Evolutionary conservation across 2,329 filamentous ascomycete genomes (phyloP).

Genomic region (Fusarium tjaetaba): DNA sequence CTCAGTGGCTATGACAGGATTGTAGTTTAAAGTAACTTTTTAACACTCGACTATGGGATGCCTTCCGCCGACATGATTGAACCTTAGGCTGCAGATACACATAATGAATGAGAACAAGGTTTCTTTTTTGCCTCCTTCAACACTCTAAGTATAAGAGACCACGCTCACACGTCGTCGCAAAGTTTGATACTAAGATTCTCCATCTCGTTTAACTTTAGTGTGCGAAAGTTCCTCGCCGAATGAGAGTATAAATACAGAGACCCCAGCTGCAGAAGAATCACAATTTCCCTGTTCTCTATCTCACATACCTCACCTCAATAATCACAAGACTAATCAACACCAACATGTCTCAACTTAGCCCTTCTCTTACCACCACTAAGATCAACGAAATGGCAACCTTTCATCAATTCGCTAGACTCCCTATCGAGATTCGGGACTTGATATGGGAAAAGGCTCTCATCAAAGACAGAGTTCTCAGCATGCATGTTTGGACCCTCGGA

Average conservation of each 20-base stretch:
- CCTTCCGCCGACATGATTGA: too few species aligned
- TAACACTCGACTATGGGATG: rapidly evolving
- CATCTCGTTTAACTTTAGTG: background rate
- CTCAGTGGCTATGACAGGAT: rapidly evolving
- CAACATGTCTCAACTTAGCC: background rate
- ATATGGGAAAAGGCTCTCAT: background rate
- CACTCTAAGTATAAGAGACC: rapidly evolving
- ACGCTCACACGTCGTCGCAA: rapidly evolving
- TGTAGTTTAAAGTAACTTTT: rapidly evolving
- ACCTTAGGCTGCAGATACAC: too few species aligned
- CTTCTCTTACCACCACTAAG: background rate
- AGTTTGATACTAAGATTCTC: rapidly evolving
- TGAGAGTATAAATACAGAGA: background rate
- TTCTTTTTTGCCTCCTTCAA: too few species aligned
- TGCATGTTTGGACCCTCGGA: background rate
- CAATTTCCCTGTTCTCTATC: too few species aligned
- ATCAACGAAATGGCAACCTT: background rate
- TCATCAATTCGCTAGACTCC: background rate
- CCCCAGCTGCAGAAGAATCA: rapidly evolving
- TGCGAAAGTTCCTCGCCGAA: rapidly evolving
- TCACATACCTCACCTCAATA: too few species aligned
- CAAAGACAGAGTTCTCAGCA: background rate
- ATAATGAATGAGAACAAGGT: too few species aligned
- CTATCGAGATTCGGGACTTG: background rate
- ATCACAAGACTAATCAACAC: rapidly evolving